A percentile compares a stretch with the other conserved stretches of the same genome.
These are phyloP conservation scores for Xylaria sp. DNA, from an alignment of 495 filamentous ascomycete genomes.

Conservation along the genomic window DNA sequence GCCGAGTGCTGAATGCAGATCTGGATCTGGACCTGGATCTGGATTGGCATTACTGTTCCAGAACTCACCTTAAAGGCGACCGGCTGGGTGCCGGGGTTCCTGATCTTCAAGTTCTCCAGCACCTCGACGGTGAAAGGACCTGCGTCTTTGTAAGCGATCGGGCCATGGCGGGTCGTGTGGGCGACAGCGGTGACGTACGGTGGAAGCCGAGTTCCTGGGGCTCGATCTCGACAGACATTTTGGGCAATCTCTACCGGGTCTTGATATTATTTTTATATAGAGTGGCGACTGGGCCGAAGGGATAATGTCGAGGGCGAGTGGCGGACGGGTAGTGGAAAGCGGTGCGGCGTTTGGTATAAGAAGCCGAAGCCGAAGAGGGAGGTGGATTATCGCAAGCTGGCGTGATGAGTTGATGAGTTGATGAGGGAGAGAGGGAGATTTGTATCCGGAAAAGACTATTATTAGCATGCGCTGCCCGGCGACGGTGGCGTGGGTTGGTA, in stretches of 20 bases:
- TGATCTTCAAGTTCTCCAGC: constrained; percentile 79
- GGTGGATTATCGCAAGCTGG: constrained; percentile 21
- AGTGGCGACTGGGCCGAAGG: background rate
- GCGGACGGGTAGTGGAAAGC: background rate
- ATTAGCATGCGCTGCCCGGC: constrained; percentile 1
- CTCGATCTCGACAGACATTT: constrained; percentile 93
- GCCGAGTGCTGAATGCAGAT: too few species aligned
- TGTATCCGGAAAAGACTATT: background rate
- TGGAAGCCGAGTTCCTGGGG: constrained; percentile 92
- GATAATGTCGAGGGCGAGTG: constrained; percentile 10
- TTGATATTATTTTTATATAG: constrained; percentile 27
- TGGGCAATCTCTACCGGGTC: constrained; percentile 35
- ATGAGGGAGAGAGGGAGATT: background rate
- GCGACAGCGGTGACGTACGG: constrained; percentile 63
- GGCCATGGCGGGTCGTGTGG: background rate
- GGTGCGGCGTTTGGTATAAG: constrained; percentile 1
- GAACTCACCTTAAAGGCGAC: constrained; percentile 91
- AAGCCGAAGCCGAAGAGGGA: background rate
- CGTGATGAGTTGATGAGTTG: background rate
- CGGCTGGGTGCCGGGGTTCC: constrained; percentile 77
- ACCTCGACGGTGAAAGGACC: constrained; percentile 94
- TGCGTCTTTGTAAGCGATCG: constrained; percentile 49
- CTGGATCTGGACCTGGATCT: too few species aligned
- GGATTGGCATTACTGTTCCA: constrained; percentile 1
- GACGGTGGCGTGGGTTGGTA: too few species aligned